Conservation (phyloP, 129 eudicot genomes). For the Tanacetum coccineum region DNA sequence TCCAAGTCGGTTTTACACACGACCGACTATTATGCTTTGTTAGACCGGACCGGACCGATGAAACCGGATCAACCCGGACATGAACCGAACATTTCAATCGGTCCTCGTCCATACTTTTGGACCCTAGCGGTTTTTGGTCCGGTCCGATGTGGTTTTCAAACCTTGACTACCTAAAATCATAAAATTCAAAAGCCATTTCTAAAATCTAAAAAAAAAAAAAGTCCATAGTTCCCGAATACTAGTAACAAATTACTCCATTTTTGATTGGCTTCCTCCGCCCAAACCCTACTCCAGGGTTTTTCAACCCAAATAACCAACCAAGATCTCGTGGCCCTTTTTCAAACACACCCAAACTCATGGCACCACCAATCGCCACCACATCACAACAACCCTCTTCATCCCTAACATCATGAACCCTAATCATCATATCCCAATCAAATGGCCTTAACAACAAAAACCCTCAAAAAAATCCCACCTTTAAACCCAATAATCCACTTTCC, state of each 20-base stretch:
- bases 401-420: background rate
- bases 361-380: conserved; percentile 15
- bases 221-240: background rate
- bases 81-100: too few species aligned
- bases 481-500: too few species aligned
- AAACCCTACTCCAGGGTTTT: conserved; percentile 44
- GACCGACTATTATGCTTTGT: too few species aligned
- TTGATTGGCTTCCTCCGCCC: conserved; percentile 27
- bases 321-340: conserved; percentile 46
- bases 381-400: conserved; percentile 7
- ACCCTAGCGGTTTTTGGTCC: too few species aligned
- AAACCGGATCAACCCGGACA: too few species aligned
- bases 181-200: too few species aligned
- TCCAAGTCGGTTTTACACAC: too few species aligned
- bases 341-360: conserved; percentile 34
- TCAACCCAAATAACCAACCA: background rate
- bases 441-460: conserved; percentile 23
- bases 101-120: too few species aligned
- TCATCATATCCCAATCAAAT: conserved; percentile 4
- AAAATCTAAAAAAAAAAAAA: too few species aligned
- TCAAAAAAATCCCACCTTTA: conserved; percentile 11
- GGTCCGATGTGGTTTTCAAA: too few species aligned
- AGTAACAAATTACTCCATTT: background rate
- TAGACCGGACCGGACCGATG: too few species aligned
- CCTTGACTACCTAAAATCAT: too few species aligned